Base-by-base conservation (phyloP, 1,139 yeast species). In the Geotrichum fermentans region DNA sequence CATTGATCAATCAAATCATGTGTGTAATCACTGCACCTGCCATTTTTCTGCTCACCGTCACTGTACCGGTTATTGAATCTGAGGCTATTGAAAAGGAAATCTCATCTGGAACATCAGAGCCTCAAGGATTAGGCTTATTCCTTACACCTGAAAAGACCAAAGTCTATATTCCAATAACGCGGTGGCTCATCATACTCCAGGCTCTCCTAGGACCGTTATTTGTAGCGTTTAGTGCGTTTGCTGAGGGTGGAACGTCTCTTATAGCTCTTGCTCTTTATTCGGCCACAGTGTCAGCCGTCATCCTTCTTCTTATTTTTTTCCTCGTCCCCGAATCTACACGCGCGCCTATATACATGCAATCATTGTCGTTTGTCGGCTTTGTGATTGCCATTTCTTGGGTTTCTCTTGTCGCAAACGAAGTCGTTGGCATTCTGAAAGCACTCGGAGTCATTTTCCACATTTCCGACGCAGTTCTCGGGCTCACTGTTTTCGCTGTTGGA, bases 401-500 rank as follows among this genome's bases (percentile, higher is more conserved):
- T 16, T 78, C 95, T 0, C 62, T 78, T 0, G 78, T 87, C 49
- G 96, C 97, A 0, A 78, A 83, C 7, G 86, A 84, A 58, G 80
- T 89, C 20, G 85, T 92, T 24, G 76, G 79, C 14, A 72, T 84
- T 1, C 67, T 92, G 44, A 79, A 82, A 50, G 72, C 84, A 34
- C 66, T 85, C 51, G 81, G 92, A 0, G 69, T 78, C 1, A 71
- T 80, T 3, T 78, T 77, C 50, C 65, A 78, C 50, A 63, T 88
- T n/a, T 79, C 89, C 17, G 94, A 86, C 57, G 92, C 92, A 1
- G 77, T 89, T 4, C 67, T 87, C 16, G 97, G 97, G 0, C 69
- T 88, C 22, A 89, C 97, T 0, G 76, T 90, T 0, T 89, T 90
- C 70, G 97, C 97, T 0, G 71, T 90, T 56, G 98, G 98, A 6